Conservation (phyloP, 169 alveolate genomes). For the Cryptosporidium canis region DNA sequence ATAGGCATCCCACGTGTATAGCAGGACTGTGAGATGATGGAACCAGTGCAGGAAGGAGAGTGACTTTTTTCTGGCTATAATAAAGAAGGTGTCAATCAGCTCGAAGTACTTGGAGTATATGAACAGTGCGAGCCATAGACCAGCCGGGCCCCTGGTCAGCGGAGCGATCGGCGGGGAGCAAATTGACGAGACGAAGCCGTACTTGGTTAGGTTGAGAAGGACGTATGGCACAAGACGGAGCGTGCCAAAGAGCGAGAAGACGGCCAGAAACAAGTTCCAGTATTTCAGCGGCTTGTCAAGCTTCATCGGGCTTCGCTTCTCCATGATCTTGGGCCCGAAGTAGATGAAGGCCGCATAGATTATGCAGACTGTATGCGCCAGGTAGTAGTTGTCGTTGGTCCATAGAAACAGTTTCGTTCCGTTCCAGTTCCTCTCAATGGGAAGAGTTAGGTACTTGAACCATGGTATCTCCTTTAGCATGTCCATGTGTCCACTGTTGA, state of each 20-base stretch:
- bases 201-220: constrained; percentile 43
- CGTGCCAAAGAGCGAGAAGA: constrained; percentile 79
- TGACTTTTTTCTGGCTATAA: constrained; percentile 79
- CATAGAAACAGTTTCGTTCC: constrained; percentile 68
- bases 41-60: constrained; percentile 85
- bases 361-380: constrained; percentile 74
- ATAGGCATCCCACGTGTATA: constrained; percentile 88
- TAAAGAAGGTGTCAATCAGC: constrained; percentile 83
- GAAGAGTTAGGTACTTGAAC: neutral
- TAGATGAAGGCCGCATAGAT: constrained; percentile 78
- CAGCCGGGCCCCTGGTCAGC: constrained; percentile 81
- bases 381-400: constrained; percentile 69
- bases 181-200: constrained; percentile 79
- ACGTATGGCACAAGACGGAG: constrained; percentile 77
- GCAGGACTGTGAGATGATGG: constrained; percentile 87
- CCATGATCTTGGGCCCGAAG: constrained; percentile 78
- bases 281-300: constrained; percentile 74
- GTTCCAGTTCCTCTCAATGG: constrained; percentile 73
- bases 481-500: constrained; percentile 42
- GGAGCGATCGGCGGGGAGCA: constrained; percentile 80
- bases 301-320: constrained; percentile 75
- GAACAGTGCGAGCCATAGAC: constrained; percentile 83
- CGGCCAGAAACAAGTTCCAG: constrained; percentile 83
- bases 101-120: constrained; percentile 84
- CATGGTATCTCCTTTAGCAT: constrained; percentile 70